A percentile compares a stretch with the other conserved stretches of the same genome.
Conservation (phyloP, 2,329 filamentous ascomycete species). For the Coniochaeta hoffmannii region DNA sequence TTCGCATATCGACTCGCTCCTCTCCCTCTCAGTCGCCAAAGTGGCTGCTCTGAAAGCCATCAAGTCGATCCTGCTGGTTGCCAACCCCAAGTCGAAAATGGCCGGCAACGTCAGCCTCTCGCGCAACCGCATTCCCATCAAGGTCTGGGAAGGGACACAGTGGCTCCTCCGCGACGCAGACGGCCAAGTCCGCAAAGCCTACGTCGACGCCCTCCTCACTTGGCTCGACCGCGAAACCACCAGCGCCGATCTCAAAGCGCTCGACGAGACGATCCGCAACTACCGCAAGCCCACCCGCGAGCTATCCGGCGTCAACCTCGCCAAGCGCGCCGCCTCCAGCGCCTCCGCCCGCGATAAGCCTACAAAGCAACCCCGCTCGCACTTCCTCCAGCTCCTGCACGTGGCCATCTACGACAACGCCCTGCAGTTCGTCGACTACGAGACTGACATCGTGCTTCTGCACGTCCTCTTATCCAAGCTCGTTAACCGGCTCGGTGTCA, state of each 20-base stretch:
- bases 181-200: constrained; percentile 72
- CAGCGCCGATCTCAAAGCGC: constrained; percentile 53
- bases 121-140: constrained; percentile 67
- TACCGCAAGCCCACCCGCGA: constrained; percentile 36
- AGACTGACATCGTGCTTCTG: constrained; percentile 68
- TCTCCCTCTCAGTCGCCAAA: constrained; percentile 47
- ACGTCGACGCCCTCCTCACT: constrained; percentile 72
- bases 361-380: constrained; percentile 47
- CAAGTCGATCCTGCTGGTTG: constrained; percentile 74
- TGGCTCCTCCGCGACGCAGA: constrained; percentile 82
- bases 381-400: constrained; percentile 76
- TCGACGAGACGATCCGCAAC: constrained; percentile 44
- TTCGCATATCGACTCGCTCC: constrained; percentile 41
- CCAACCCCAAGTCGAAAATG: constrained; percentile 59
- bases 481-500: constrained; percentile 72
- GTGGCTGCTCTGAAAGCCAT: constrained; percentile 67
- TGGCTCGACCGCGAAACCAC: constrained; percentile 82
- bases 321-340: constrained; percentile 61
- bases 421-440: constrained; percentile 62
- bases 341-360: constrained; percentile 55
- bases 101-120: constrained; percentile 56
- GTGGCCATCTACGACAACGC: constrained; percentile 86
- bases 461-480: constrained; percentile 71
- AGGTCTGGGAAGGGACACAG: constrained; percentile 94
- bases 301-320: constrained; percentile 30